Conservation (phyloP, 1,284 basidiomycete species). For the Ustilago cynodontis region DNA sequence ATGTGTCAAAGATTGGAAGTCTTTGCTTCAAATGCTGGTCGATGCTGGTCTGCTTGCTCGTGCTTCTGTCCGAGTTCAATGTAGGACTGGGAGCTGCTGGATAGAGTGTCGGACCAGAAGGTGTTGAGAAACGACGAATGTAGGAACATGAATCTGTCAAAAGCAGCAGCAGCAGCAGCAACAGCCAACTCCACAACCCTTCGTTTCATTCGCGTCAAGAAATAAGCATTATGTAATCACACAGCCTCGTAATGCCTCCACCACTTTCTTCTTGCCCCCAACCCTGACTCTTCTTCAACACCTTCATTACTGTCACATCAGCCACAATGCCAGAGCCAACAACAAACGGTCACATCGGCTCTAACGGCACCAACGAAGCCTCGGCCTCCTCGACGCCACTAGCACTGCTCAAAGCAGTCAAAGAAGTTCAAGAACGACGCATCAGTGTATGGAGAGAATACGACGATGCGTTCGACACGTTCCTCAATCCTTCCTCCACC, state of each 20-base stretch:
- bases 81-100: not conserved
- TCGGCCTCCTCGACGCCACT: slow-evolving; percentile 22
- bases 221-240: slow-evolving; percentile 37
- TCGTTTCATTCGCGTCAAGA: not conserved
- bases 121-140: not conserved
- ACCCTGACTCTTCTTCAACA: not conserved
- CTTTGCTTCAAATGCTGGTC: not conserved
- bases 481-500: slow-evolving; percentile 17
- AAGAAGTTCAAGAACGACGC: slow-evolving; percentile 54
- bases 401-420: slow-evolving; percentile 47
- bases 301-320: too few species aligned
- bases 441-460: slow-evolving; percentile 55
- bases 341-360: not conserved
- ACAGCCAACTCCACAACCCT: slow-evolving; percentile 13
- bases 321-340: slow-evolving; percentile 27
- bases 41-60: not conserved
- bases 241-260: slow-evolving; percentile 37
- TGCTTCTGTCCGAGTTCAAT: not conserved
- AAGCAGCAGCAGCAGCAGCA: slow-evolving; percentile 5
- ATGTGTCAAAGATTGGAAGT: not conserved
- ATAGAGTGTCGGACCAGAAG: not conserved
- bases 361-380: not conserved
- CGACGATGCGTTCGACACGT: slow-evolving; percentile 53
- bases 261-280: slow-evolving; percentile 2
- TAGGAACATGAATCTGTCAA: slow-evolving; percentile 10